These are phyloP conservation scores for Prunus salicina DNA, from an alignment of 306 rosid species.

Conservation along the genomic window DNA sequence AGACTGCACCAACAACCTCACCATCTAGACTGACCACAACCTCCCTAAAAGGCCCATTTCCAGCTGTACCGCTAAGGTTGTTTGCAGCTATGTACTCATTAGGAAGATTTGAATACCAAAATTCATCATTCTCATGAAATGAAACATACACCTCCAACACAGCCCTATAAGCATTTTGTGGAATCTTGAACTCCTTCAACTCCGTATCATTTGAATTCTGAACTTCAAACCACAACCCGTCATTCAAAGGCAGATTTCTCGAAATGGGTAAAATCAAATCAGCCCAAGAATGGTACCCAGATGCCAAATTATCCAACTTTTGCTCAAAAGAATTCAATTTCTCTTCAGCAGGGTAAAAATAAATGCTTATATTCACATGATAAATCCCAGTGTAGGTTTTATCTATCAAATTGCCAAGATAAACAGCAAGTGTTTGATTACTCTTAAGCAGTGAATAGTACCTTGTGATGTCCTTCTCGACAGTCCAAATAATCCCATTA, in stretches of 20 bases:
- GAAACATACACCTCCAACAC: conserved; percentile 88
- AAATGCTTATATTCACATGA: conserved; percentile 61
- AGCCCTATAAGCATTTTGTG: conserved; percentile 78
- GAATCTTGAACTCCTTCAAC: conserved; percentile 55
- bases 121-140: conserved; percentile 89
- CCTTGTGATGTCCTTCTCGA: conserved; percentile 83
- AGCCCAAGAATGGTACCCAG: conserved; percentile 45
- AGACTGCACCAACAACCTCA: conserved; percentile 57
- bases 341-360: conserved; percentile 55
- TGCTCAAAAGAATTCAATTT: neutral
- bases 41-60: conserved; percentile 92
- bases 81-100: conserved; percentile 64
- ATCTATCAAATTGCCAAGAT: conserved; percentile 61
- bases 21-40: conserved; percentile 68
- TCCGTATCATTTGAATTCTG: conserved; percentile 42
- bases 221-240: conserved; percentile 79
- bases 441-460: conserved; percentile 52
- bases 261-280: conserved; percentile 87
- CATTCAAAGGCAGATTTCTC: conserved; percentile 53
- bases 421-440: conserved; percentile 75
- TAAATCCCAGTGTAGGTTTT: conserved; percentile 72
- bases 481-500: conserved; percentile 79
- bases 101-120: conserved; percentile 68
- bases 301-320: conserved; percentile 21
- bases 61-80: conserved; percentile 48